Evolutionary conservation across 192 early-diverging fungal species (phyloP), one percentile per base, ranked within the genome.

Genomic region (Rhizoclosmatium sp.): DNA sequence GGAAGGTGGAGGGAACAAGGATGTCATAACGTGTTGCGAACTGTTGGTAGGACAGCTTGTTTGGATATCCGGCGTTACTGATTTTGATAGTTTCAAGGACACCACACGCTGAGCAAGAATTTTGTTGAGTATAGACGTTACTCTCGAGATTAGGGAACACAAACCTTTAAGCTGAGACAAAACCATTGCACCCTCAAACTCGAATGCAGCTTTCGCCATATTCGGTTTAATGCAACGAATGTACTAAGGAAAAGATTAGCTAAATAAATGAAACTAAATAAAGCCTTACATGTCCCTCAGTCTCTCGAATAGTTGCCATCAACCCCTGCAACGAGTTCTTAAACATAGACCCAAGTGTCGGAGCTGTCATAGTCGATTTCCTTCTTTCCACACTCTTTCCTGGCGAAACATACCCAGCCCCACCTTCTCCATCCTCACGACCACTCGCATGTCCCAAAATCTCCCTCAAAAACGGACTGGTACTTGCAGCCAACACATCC

Each of bases 151-250:
- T 59, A 99, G 83, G 41, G 96, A 95, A 90, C 94, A 95, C 67
- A 2, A 16, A 65, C 62, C 62, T 69, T 96, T 92, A 59, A 97
- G 84, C 80, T 97, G 96, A 39, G 91, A 81, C 14, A 97, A 81
- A 56, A 96, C 94, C 95, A 96, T 96, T n/a, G 87, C 89, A 39
- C 95, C 92, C 66, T 97, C 96, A 82, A 96, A 96, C 45, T 65
- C 87, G 91, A 94, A 96, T 21, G 95, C 90, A 2, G 85, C 82
- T 80, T 97, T 97, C 61, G 88, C 90, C 76, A 94, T 94, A 85
- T 97, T 97, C 16, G 96, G 95, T 83, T 97, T 97, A 75, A 97
- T 94, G 87, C 96, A 97, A 59, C 96, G 94, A 72, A 97, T 97
- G 75, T 97, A 97, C 75, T 95, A 0, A 14, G 14, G 64, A 40